Evolutionary conservation across 306 rosid species (phyloP).

Genomic region (Prunus campanulata): DNA sequence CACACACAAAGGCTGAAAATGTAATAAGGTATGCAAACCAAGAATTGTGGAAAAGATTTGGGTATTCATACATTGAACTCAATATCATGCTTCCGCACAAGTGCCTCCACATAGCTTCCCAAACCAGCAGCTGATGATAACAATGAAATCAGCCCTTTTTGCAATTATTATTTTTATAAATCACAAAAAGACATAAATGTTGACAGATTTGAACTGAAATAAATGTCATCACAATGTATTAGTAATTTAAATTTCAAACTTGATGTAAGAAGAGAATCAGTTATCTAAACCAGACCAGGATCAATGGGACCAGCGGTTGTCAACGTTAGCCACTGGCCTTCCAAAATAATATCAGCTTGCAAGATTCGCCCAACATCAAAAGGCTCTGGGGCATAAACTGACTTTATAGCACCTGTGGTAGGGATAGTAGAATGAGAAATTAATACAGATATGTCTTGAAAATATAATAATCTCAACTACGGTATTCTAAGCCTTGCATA

Average conservation of each 20-base stretch:
- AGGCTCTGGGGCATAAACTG: constrained; percentile 86
- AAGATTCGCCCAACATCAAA: constrained; percentile 73
- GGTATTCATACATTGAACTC: constrained; percentile 71
- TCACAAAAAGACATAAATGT: constrained; percentile 3
- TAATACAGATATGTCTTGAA: not conserved
- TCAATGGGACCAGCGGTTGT: constrained; percentile 79
- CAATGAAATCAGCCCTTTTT: constrained; percentile 20
- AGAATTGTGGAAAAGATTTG: constrained; percentile 15
- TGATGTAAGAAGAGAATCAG: constrained; percentile 11
- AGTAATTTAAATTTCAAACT: constrained; percentile 5
- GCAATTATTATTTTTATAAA: constrained; percentile 8
- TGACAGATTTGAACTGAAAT: not conserved
- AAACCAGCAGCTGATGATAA: constrained; percentile 82
- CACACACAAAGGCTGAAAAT: not conserved
- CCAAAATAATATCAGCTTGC: constrained; percentile 58
- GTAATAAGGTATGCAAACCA: not conserved
- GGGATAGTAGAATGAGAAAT: constrained; percentile 18
- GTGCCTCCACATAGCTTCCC: constrained; percentile 94
- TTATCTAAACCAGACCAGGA: constrained; percentile 53
- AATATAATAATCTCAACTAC: not conserved
- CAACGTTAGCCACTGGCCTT: constrained; percentile 43
- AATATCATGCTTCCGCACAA: constrained; percentile 74
- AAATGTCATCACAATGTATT: constrained; percentile 7
- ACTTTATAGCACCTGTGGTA: constrained; percentile 73
- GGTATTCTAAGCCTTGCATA: not conserved